Evolutionary conservation across 257 asterid genomes (phyloP).

Genomic region (Salvia splendens): DNA sequence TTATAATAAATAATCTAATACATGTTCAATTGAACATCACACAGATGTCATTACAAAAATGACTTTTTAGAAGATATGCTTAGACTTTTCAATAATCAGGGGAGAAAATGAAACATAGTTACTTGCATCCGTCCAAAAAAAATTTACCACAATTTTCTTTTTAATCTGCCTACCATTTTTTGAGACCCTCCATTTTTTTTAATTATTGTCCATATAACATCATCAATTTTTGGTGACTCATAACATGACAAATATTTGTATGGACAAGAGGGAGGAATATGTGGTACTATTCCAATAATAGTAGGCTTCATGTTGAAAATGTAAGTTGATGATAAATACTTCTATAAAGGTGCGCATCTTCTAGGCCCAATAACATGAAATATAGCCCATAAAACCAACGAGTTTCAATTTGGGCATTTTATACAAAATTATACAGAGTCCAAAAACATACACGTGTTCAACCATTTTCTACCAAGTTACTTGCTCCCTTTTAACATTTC

Average conservation of each 20-base stretch:
- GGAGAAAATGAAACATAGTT: neutral
- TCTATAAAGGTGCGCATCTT: no score
- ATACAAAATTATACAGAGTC: neutral
- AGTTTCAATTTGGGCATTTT: neutral
- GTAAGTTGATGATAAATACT: no score
- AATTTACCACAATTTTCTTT: no score
- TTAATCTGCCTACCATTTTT: no score
- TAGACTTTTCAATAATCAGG: neutral
- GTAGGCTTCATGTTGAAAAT: no score
- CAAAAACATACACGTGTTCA: constrained; percentile 2
- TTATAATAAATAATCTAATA: neutral
- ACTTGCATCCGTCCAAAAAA: no score
- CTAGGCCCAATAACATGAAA: neutral
- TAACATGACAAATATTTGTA: no score
- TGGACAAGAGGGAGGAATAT: no score
- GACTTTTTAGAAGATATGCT: constrained; percentile 8
- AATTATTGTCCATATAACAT: no score
- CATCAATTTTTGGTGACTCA: no score
- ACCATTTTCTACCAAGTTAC: neutral
- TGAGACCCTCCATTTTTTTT: no score
- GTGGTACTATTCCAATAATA: no score
- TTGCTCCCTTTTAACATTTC: neutral
- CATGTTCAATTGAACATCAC: neutral
- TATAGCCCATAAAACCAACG: neutral
- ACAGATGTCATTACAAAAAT: constrained; percentile 17